Base-by-base conservation (phyloP, 345 rosid genomes). In the Boechera stricta region DNA sequence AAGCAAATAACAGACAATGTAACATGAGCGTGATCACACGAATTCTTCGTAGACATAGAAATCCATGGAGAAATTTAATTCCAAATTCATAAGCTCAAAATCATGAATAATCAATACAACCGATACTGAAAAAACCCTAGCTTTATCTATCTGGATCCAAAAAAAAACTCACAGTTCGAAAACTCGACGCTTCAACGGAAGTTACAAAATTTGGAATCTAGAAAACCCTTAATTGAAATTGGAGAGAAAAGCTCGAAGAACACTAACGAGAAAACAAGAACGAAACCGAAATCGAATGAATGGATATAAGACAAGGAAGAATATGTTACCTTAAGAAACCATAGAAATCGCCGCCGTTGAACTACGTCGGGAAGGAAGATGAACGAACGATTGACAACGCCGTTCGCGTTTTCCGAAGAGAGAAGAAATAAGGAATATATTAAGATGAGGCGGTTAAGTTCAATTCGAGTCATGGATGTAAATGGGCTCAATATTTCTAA, bases 311-410 rank as follows among this genome's bases (percentile, higher is more conserved):
- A 24, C 3, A 11, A 26, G 59, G 16, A 36, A 16, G 3, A 15
- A 2, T 24, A 21, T 9, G 0, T 5, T 45, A 71, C 69, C 59
- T 71, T 7, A 2, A 16, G 1, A 16, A 18, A 7, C 18, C 29
- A 24, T 1, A 2, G 2, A 12, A 15, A 36, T 58, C 79, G 21
- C 41, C 56, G 74, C 64, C 52, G 60, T 60, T 56, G 59, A 45
- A 24, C 44, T 53, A 12, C 45, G 35, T 5, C 65, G 73, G 58
- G 10, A 18, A 18, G 21, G 21, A 56, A 58, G 32, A 33, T 26
- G 71, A 45, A 47, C 21, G 11, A 39, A 39, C 3, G 31, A 21
- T 18, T 0, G 21, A 56, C 66, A 24, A 49, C 52, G 41, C 7
- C 67, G 53, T 48, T 47, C 10, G 38, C 38, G 55, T 47, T 47